Evolutionary conservation across 2,329 filamentous ascomycete species (phyloP), one percentile per base, ranked within the genome.

Genomic region (Neocucurbitaria cava): DNA sequence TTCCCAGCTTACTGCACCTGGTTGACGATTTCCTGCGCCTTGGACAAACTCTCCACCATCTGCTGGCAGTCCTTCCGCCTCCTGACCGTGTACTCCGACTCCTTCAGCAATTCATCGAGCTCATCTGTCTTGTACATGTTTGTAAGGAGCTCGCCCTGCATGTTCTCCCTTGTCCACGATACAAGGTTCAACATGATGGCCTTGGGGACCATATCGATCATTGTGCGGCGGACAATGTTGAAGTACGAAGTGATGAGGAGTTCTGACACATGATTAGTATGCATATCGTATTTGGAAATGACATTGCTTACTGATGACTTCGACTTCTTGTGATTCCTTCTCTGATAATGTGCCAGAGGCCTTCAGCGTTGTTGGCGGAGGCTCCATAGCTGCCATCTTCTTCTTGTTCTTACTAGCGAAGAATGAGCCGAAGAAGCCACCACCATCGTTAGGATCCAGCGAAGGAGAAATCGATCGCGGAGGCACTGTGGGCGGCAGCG

Each of bases 121-220:
- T 94, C 91, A 74, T 91, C 88, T 47, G 87, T 89, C 75, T 92
- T 88, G 84, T 99, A 99, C 90, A 99, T 95, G 78, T 96, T 93
- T 80, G 96, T 94, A 41, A 99, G 85, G 21, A 99, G 86, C 79
- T 99, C 95, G 69, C 90, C 87, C 77, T 99, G 95, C 94, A 99
- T 99, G 76, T 97, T 92, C 66, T 98, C 94, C 80, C 97, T 98
- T 67, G 94, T 96, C 77, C 89, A 91, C 90, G 94, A 89, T 46
- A 99, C 95, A 41, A 99, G 89, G 68, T 86, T 97, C 65, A 98
- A 85, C 95, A 99, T 99, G 74, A 99, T 96, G 36, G 95, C 95
- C 81, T 99, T 99, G 65, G 95, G 95, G 5, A 99, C 95, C 95
- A 99, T 99, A 73, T 99, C 95, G 64, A 98, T 97, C 92, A 99